phyloP scores from a whole-genome alignment of 164 flowering plant species.

The Amborella trichopoda region DNA sequence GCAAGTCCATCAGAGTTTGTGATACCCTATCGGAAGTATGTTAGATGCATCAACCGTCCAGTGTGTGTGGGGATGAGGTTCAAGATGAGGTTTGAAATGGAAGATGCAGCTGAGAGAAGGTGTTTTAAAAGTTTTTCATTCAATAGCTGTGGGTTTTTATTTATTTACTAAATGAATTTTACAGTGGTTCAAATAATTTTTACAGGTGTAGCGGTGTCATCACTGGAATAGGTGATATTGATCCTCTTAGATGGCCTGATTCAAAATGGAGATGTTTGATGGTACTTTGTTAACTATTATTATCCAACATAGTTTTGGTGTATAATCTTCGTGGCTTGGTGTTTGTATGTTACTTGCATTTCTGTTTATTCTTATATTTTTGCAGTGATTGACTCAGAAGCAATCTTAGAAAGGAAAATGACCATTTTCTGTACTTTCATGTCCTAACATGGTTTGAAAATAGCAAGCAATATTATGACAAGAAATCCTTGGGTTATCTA shows the following conservation, averaged over 20 bases:
- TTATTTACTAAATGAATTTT: neutral
- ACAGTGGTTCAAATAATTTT: constrained; percentile 1
- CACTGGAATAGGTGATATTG: constrained; percentile 56
- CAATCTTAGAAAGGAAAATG: too few relatives aligned
- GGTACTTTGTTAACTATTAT: too few relatives aligned
- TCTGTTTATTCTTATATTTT: too few relatives aligned
- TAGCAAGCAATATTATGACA: too few relatives aligned
- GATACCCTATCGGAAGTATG: constrained; percentile 51
- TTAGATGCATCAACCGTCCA: constrained; percentile 45
- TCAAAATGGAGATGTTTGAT: constrained; percentile 93
- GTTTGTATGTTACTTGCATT: too few relatives aligned
- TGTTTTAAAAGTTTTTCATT: constrained; percentile 8
- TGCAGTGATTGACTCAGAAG: too few relatives aligned
- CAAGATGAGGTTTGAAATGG: constrained; percentile 66
- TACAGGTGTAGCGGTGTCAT: constrained; percentile 77
- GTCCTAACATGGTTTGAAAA: too few relatives aligned
- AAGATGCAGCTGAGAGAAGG: constrained; percentile 91
- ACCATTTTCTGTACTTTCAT: too few relatives aligned
- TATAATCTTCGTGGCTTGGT: too few relatives aligned
- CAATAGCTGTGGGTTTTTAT: neutral
- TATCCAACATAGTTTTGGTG: too few relatives aligned
- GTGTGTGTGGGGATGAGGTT: constrained; percentile 61
- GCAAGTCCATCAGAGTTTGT: constrained; percentile 73
- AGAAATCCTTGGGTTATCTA: too few relatives aligned
- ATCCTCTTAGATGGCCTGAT: constrained; percentile 76